Percentiles rank a stretch among this genome's conserved stretches.
phyloP scores from a whole-genome alignment of 768 basidiomycete genomes.

The Tremella fuciformis region DNA sequence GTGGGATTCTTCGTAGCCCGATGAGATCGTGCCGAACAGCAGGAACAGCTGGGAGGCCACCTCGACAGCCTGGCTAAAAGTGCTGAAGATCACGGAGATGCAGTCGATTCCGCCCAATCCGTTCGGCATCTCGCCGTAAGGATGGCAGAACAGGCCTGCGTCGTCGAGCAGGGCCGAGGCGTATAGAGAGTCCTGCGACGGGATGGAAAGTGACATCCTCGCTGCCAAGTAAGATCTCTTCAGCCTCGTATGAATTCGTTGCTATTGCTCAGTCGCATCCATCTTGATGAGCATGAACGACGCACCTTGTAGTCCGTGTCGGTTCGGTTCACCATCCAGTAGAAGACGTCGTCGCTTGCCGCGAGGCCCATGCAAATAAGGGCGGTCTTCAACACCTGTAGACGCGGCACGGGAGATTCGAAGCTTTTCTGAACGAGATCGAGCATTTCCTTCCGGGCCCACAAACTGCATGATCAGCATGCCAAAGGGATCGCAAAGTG shows the following conservation, averaged over 20 bases:
- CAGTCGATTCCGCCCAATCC: slow-evolving; percentile 15
- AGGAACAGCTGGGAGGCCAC: slow-evolving; percentile 13
- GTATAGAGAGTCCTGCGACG: slow-evolving; percentile 23
- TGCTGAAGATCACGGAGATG: slow-evolving; percentile 3
- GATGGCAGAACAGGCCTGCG: slow-evolving; percentile 27
- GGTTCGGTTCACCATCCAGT: slow-evolving; percentile 10
- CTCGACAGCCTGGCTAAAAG: slow-evolving; percentile 10
- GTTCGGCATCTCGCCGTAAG: background rate
- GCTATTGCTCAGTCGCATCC: background rate
- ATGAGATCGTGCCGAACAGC: slow-evolving; percentile 8
- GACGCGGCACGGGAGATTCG: background rate
- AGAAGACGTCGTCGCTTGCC: slow-evolving; percentile 15
- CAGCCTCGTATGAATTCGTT: slow-evolving; percentile 25
- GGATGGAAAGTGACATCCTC: slow-evolving; percentile 40
- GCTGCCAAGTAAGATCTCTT: slow-evolving; percentile 26
- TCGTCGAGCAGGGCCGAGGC: slow-evolving; percentile 28
- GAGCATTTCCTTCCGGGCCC: slow-evolving; percentile 28
- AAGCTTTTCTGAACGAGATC: slow-evolving; percentile 37
- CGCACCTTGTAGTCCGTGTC: slow-evolving; percentile 15
- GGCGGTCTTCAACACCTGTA: slow-evolving; percentile 21
- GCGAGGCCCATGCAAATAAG: slow-evolving; percentile 1
- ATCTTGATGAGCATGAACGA: background rate
- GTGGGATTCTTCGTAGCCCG: background rate
- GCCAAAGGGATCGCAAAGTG: no score
- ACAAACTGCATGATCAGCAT: slow-evolving; percentile 15